Evolutionary conservation across 805 yeast species (phyloP), one percentile per base, ranked within the genome.

Genomic region (Metschnikowia drakensbergensis): DNA sequence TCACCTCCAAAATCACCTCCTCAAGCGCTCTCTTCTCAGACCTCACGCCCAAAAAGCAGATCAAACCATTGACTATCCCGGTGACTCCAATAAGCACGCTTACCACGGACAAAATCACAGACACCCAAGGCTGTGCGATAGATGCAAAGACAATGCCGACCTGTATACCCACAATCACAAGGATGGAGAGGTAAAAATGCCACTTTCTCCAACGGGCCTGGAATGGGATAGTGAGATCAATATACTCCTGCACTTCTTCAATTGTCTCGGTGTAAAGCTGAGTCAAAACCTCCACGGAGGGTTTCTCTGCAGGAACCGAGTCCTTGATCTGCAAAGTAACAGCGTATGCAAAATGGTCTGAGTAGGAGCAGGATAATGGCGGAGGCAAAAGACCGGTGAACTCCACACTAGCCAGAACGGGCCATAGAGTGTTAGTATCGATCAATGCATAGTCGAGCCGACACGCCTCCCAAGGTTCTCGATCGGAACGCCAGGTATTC

Each of bases 281-380:
- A 36, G 64, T 50, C 33, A 51, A 59, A n/a, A 57, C 61, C 37
- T 54, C 42, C 45, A 55, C 13, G 28, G 52, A 44, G 4, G 39
- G 46, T n/a, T 34, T 33, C 17, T 50, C 40, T 7, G 30, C n/a
- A 3, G 56, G 32, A 8, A 40, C 39, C 9, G 33, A 40, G 22
- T 52, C 52, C 29, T 42, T 40, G 30, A 71, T 45, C 22, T 41
- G 34, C 5, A 71, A 52, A 47, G 67, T 66, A n/a, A 67, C 67
- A 43, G 60, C 55, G 58, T 85, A 87, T 0, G 92, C 99, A 74
- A 94, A 94, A 70, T 94, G 99, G 62, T 94, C 99, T 0, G 97
- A 88, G 53, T 79, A 84, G 3, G 96, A 86, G 27, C 95, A 69
- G 32, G 61, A 49, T 10, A 48, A 55, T 1, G 87, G 72, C 1